A percentile compares a stretch with the other conserved stretches of the same genome.
Conservation (phyloP, 257 asterid genomes). For the Striga asiatica region DNA sequence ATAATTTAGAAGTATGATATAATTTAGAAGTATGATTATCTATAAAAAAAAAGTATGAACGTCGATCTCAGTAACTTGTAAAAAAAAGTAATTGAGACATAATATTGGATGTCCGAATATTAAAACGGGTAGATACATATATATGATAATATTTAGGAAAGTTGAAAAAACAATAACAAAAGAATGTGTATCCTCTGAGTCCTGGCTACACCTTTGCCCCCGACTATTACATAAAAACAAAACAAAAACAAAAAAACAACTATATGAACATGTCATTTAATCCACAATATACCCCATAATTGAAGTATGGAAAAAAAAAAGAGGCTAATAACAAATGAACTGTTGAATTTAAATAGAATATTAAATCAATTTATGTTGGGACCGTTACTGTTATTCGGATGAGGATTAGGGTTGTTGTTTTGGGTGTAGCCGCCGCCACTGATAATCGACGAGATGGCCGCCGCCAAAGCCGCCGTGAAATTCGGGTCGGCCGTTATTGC, state of each 20-base stretch:
- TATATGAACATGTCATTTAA: constrained; percentile 23
- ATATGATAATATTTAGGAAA: not conserved
- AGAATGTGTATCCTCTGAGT: constrained; percentile 6
- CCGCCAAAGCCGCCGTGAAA: constrained; percentile 81
- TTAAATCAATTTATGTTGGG: constrained; percentile 30
- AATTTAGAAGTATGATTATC: no score
- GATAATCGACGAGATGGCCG: constrained; percentile 73
- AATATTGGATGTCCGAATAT: no score
- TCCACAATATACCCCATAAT: no score
- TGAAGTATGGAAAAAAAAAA: no score
- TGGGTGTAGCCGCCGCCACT: constrained; percentile 45
- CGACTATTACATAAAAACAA: constrained; percentile 10
- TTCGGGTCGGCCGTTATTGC: constrained; percentile 83
- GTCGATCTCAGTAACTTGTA: no score
- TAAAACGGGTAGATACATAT: not conserved
- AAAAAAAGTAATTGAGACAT: no score
- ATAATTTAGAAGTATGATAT: no score
- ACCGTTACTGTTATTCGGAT: constrained; percentile 21
- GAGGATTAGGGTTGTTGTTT: constrained; percentile 23
- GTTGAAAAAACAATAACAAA: constrained; percentile 6
- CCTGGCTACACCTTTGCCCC: no score
- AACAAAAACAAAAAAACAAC: not conserved
- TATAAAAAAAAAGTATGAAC: no score
- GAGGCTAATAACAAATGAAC: constrained; percentile 4
- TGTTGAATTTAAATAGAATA: not conserved